Percentiles rank a stretch among this genome's conserved stretches.
Conservation (phyloP, 176 grass and related monocot species). For the Miscanthus lutarioriparius region DNA sequence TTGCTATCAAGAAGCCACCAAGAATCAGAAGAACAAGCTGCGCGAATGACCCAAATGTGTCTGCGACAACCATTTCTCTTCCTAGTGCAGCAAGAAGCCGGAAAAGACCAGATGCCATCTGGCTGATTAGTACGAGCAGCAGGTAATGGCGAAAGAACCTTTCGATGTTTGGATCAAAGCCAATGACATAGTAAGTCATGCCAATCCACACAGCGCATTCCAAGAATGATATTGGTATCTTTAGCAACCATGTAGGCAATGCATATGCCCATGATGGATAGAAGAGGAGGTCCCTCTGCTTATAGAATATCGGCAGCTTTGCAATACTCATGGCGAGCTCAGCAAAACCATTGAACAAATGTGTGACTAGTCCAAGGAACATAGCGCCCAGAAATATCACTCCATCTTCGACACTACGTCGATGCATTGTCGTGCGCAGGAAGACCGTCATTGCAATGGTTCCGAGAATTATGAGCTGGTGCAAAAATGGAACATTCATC, state of each 20-base stretch:
- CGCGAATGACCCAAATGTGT: constrained; percentile 91
- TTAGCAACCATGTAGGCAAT: constrained; percentile 85
- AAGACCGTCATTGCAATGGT: constrained; percentile 91
- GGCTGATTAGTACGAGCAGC: constrained; percentile 85
- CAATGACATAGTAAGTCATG: constrained; percentile 94
- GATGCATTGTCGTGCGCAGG: constrained; percentile 76
- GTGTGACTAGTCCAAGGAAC: constrained; percentile 95
- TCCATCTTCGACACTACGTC: constrained; percentile 55
- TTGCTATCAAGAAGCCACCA: constrained; percentile 89
- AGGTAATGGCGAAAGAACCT: constrained; percentile 94
- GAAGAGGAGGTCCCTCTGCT: constrained; percentile 91
- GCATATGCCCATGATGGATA: constrained; percentile 95
- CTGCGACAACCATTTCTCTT: constrained; percentile 95
- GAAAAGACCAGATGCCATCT: constrained; percentile 92
- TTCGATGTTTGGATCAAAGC: constrained; percentile 81
- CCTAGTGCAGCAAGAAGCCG: constrained; percentile 84
- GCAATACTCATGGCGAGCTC: constrained; percentile 91
- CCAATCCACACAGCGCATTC: constrained; percentile 86
- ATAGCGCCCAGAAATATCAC: constrained; percentile 82
- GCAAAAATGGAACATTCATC: constrained; percentile 1
- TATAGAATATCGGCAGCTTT: constrained; percentile 92
- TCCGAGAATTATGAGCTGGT: constrained; percentile 94
- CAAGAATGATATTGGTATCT: constrained; percentile 87
- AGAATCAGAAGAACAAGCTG: constrained; percentile 93
- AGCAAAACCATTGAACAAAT: constrained; percentile 87